Evolutionary conservation across 2,329 filamentous ascomycete genomes (phyloP).

Genomic region (Camptophora hylomeconis): DNA sequence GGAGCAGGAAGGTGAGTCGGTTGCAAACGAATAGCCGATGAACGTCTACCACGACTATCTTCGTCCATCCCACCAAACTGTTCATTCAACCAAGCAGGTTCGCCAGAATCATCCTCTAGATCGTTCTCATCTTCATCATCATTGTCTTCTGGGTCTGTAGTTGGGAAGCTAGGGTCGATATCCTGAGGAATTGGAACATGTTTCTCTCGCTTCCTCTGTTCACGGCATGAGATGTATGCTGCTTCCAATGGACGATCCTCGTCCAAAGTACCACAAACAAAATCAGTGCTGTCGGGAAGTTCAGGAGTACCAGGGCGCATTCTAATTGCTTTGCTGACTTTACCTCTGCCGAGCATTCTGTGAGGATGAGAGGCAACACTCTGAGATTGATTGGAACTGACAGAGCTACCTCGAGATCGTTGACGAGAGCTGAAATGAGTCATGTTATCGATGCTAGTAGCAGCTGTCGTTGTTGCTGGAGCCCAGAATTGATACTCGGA

Average conservation of each 20-base stretch:
- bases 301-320: slow-evolving; percentile 62
- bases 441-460: slow-evolving; percentile 40
- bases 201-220: slow-evolving; percentile 68
- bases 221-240: slow-evolving; percentile 75
- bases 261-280: slow-evolving; percentile 95
- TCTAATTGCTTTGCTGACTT: slow-evolving; percentile 24
- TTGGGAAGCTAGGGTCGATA: slow-evolving; percentile 93
- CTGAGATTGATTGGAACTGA: slow-evolving; percentile 25
- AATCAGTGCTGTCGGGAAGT: slow-evolving; percentile 92
- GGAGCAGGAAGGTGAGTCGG: slow-evolving; percentile 49
- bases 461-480: slow-evolving; percentile 29
- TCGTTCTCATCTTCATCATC: slow-evolving; percentile 59
- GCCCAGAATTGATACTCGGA: slow-evolving; percentile 57
- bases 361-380: slow-evolving; percentile 12
- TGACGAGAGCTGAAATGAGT: slow-evolving; percentile 33
- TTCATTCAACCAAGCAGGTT: slow-evolving; percentile 48
- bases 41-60: slow-evolving; percentile 29
- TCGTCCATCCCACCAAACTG: slow-evolving; percentile 55
- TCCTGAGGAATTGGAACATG: slow-evolving; percentile 82
- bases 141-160: slow-evolving; percentile 79
- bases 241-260: slow-evolving; percentile 92
- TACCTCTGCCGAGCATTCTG: slow-evolving; percentile 4
- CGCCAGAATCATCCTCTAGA: slow-evolving; percentile 45
- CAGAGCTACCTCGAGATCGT: slow-evolving; percentile 38
- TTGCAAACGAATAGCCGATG: slow-evolving; percentile 36